Evolutionary conservation across 768 basidiomycete species (phyloP).

Genomic region (Naganishia onofrii): DNA sequence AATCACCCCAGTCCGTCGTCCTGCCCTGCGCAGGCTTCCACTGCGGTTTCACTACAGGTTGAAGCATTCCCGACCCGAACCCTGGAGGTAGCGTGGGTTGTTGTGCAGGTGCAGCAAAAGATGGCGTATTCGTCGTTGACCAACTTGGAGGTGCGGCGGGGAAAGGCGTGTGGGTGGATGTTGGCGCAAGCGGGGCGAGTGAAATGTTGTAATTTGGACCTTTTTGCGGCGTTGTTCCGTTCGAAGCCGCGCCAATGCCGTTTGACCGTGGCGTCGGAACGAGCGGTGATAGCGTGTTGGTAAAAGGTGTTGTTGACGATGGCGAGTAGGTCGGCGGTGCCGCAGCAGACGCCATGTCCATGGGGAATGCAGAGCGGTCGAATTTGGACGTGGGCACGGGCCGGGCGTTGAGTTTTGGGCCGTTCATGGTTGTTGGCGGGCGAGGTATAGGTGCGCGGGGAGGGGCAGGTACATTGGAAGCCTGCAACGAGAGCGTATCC

Average conservation of each 20-base stretch:
- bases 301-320: conserved; percentile 11
- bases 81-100: conserved; percentile 27
- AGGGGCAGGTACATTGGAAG: conserved; percentile 19
- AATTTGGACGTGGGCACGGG: conserved; percentile 45
- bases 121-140: background rate
- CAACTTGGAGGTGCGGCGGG: background rate
- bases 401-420: conserved; percentile 39
- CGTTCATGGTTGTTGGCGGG: conserved; percentile 22
- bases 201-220: conserved; percentile 49
- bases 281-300: conserved; percentile 27
- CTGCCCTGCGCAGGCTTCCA: conserved; percentile 35
- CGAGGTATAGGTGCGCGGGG: conserved; percentile 9
- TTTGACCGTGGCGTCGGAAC: conserved; percentile 27
- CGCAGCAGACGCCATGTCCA: background rate
- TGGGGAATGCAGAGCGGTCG: conserved; percentile 43
- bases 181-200: conserved; percentile 38
- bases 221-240: background rate
- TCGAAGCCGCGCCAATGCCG: background rate
- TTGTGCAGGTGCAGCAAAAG: background rate
- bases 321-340: conserved; percentile 21
- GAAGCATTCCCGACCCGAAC: conserved; percentile 43
- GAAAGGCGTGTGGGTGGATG: background rate
- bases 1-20: conserved; percentile 47
- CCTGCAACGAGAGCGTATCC: conserved; percentile 5
- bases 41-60: conserved; percentile 44